Evolutionary conservation across 106 monocot genomes (phyloP).

Genomic region (Agapanthus africanus): DNA sequence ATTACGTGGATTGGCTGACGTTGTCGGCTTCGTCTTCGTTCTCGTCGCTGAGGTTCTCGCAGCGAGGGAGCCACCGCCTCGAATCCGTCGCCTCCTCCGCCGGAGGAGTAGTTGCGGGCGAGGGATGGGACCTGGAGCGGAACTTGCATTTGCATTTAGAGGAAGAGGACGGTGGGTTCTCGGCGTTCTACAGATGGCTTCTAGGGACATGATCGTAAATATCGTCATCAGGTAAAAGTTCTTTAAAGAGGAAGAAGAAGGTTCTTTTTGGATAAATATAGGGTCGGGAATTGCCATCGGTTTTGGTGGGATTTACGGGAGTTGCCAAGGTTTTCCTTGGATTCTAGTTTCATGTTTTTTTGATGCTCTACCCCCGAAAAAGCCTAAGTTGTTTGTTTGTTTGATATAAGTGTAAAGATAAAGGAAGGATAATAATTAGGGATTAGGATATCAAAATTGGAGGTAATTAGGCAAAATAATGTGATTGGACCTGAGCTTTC

Average conservation of each 20-base stretch:
- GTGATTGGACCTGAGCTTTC: background rate
- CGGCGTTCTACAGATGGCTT: conserved; percentile 22
- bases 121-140: conserved; percentile 17
- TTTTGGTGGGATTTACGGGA: background rate
- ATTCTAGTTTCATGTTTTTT: too few relatives aligned
- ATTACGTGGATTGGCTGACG: conserved; percentile 46
- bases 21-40: conserved; percentile 55
- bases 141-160: conserved; percentile 20
- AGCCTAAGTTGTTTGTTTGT: background rate
- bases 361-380: too few relatives aligned
- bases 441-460: too few relatives aligned
- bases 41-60: conserved; percentile 32
- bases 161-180: conserved; percentile 31
- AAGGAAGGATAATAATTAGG: too few relatives aligned
- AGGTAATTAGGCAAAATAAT: background rate
- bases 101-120: conserved; percentile 2
- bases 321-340: background rate
- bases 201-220: conserved; percentile 22
- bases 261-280: conserved; percentile 10
- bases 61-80: conserved; percentile 20
- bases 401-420: background rate
- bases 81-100: background rate
- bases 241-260: background rate
- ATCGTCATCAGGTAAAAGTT: background rate
- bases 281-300: background rate